phyloP scores from a whole-genome alignment of 75 land plant species.

The Pinus tabuliformis region DNA sequence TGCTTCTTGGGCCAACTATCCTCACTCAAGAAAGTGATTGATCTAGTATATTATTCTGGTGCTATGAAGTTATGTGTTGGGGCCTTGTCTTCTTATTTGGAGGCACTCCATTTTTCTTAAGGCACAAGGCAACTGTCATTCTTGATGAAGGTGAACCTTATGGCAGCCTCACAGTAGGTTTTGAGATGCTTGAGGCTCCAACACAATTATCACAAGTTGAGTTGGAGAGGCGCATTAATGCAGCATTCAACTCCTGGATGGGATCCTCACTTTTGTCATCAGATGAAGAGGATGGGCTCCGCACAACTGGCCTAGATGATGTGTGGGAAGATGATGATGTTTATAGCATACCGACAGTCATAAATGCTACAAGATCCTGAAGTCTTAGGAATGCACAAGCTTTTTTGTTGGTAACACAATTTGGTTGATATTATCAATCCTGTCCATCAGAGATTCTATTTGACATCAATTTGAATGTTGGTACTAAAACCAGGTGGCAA shows the following conservation, averaged over 20 bases:
- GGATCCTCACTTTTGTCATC: slow-evolving; percentile 84
- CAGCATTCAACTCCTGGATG: slow-evolving; percentile 92
- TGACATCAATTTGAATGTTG: no score
- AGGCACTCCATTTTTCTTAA: slow-evolving; percentile 70
- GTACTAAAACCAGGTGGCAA: no score
- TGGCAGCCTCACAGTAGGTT: slow-evolving; percentile 47
- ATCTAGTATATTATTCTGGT: slow-evolving; percentile 80
- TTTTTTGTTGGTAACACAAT: no score
- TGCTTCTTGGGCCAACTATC: slow-evolving; percentile 80
- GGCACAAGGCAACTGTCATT: slow-evolving; percentile 73
- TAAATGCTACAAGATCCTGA: no score
- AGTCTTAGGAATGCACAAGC: no score
- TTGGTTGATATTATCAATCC: no score
- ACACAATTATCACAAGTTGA: slow-evolving; percentile 50
- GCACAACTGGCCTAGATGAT: slow-evolving; percentile 10
- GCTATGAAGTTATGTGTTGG: slow-evolving; percentile 89
- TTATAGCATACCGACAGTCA: background rate
- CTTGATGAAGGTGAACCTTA: slow-evolving; percentile 67
- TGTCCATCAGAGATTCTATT: no score
- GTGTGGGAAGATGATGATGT: slow-evolving; percentile 5
- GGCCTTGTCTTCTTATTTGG: slow-evolving; percentile 71
- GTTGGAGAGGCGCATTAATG: slow-evolving; percentile 71
- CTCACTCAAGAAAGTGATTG: slow-evolving; percentile 76
- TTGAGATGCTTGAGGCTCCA: slow-evolving; percentile 78
- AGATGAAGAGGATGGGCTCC: slow-evolving; percentile 73